These are phyloP conservation scores for Russula lepida DNA, from an alignment of 768 basidiomycete genomes.

Conservation along the genomic window DNA sequence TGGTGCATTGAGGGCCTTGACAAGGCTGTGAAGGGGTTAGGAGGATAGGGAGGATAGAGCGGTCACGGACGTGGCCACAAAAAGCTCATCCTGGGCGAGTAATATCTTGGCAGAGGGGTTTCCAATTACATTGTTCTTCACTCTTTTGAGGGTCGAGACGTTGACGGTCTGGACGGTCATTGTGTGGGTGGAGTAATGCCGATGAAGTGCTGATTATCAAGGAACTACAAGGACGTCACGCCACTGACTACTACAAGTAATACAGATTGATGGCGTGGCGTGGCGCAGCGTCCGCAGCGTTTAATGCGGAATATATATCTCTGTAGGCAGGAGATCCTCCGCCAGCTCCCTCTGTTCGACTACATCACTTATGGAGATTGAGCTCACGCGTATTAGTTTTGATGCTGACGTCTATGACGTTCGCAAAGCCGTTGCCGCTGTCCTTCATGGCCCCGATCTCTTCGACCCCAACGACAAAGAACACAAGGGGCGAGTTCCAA, in stretches of 20 bases:
- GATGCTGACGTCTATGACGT: constrained; percentile 47
- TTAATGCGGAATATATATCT: neutral
- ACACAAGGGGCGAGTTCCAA: constrained; percentile 32
- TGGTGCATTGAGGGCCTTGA: constrained; percentile 47
- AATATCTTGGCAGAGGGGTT: constrained; percentile 64
- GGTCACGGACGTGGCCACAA: constrained; percentile 45
- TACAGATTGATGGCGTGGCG: neutral
- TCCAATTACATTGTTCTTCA: constrained; percentile 72
- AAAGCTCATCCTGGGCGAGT: constrained; percentile 46
- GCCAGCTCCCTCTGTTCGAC: neutral
- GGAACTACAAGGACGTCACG: neutral
- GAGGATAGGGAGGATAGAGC: neutral
- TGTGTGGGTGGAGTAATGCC: neutral
- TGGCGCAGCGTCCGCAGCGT: neutral
- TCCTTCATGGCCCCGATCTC: constrained; percentile 52
- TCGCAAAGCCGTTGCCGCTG: constrained; percentile 43
- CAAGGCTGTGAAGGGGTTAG: constrained; percentile 38
- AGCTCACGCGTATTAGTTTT: constrained; percentile 28
- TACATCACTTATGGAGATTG: constrained; percentile 31
- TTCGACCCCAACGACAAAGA: constrained; percentile 29
- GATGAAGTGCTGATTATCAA: neutral
- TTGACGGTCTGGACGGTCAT: constrained; percentile 27
- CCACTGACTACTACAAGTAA: neutral
- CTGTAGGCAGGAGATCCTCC: neutral
- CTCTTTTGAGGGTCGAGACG: constrained; percentile 45